Percentiles rank a stretch among this genome's conserved stretches.
Conservation (phyloP, 192 early-diverging fungal species). For the Coemansia sp. region DNA sequence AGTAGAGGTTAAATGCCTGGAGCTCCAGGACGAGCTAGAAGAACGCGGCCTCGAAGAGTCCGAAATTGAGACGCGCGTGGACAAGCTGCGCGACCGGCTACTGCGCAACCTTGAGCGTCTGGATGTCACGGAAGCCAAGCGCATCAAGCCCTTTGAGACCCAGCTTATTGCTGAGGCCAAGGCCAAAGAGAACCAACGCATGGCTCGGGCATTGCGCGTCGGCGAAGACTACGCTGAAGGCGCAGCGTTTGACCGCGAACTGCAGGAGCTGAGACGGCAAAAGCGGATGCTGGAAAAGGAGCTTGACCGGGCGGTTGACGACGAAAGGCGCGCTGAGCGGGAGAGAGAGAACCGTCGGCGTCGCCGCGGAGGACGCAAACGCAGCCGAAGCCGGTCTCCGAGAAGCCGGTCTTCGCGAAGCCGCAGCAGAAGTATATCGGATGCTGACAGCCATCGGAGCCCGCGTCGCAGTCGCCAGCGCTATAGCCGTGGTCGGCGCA, state of each 20-base stretch:
- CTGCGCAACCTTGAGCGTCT: slow-evolving; percentile 49
- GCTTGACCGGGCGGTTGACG: slow-evolving; percentile 2
- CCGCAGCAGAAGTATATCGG: background rate
- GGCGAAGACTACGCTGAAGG: slow-evolving; percentile 64
- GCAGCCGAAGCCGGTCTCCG: background rate
- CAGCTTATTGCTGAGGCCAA: slow-evolving; percentile 73
- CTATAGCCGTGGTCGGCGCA: background rate
- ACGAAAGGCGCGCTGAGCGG: slow-evolving; percentile 1
- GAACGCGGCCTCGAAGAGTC: slow-evolving; percentile 64
- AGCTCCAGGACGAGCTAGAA: slow-evolving; percentile 76
- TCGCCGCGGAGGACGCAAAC: background rate
- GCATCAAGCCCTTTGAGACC: slow-evolving; percentile 58
- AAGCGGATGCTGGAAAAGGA: slow-evolving; percentile 26
- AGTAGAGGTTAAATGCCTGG: slow-evolving; percentile 81
- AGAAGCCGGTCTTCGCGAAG: background rate
- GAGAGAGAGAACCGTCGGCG: background rate
- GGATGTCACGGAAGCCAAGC: slow-evolving; percentile 4
- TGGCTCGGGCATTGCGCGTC: slow-evolving; percentile 69
- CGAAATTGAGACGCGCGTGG: slow-evolving; percentile 63
- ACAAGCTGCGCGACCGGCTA: slow-evolving; percentile 57
- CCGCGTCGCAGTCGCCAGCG: background rate
- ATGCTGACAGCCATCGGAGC: background rate
- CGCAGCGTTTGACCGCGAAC: slow-evolving; percentile 63
- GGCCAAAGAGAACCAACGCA: slow-evolving; percentile 57
- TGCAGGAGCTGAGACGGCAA: slow-evolving; percentile 55